Evolutionary conservation across 2,329 filamentous ascomycete genomes (phyloP), one percentile per base, ranked within the genome.

Genomic region (Fusarium nanum): DNA sequence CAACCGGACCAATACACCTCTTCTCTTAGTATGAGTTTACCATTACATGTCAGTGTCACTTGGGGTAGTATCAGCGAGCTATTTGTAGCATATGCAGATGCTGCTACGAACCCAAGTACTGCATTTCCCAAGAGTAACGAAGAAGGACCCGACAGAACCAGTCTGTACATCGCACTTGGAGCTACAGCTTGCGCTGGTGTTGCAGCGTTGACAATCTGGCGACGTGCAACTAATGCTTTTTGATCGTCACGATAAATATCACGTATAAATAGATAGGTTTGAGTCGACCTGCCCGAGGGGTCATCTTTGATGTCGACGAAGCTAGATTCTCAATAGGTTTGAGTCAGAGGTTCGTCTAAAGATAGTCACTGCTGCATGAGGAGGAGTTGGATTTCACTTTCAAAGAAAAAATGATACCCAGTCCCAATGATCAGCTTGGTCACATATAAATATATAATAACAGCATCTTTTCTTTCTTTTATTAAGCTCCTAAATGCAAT

Each of bases 41-140:
- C 96, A 8, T 83, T 98, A 42, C 97, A 99, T 81, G 96, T 98
- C 56, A 97, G 93, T 76, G 94, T 96, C 30, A 96, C 92, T 9
- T 99, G 96, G 96, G 90, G 88, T 75, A 97, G 93, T 75, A 97
- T 98, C 73, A 92, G 92, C 69, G 96, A 99, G 80, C 87, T 98
- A 37, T 99, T 98, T 80, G 93, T 98, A 25, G 91, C 88, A 37
- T 87, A 98, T 59, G 96, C 96, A 9, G 96, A 98, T 81, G 92
- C 93, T 42, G 95, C 95, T 8, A 96, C 94, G 46, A 94, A 94
- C 76, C 96, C 96, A 0, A 94, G 91, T 73, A 92, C 90, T 0
- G 95, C 92, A 1, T 97, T 97, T 75, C 95, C 96, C 1, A 96
- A 94, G 80, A 92, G 88, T 56, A 93, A 97, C 69, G 94, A 97